Base-by-base conservation (phyloP, 2,329 filamentous ascomycete genomes). In the Diplodia seriata region DNA sequence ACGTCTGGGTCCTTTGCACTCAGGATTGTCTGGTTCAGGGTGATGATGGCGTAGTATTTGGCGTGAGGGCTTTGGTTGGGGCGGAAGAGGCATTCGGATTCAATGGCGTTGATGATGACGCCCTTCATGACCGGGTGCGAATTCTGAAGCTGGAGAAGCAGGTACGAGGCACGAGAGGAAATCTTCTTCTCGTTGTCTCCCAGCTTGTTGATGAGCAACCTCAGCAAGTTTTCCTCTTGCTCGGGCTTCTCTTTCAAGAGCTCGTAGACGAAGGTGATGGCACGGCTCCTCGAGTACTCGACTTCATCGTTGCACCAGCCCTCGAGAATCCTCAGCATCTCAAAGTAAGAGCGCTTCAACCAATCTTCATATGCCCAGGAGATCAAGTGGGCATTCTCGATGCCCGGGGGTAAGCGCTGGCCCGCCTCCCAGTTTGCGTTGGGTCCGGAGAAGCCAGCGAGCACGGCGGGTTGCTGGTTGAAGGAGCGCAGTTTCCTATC, bases 101-200 rank as follows among this genome's bases (percentile, higher is more conserved):
- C 94, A 53, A 99, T 89, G 11, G 89, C 88, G 70, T 88, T 89
- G 72, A 97, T 89, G 71, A 99, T 91, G 64, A 96, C 89, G 18
- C 87, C 85, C 79, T 97, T 98, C 95, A 99, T 99, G 66, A 92
- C 86, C 0, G 95, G 95, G 77, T 99, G 95, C 0, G 90, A 89
- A 69, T 90, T 91, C 75, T 97, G 88, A 8, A 99, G 84, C 76
- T 99, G 95, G 64, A 99, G 85, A n/a, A 99, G 84, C 54, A 98
- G 86, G 79, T 97, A 97, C 0, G 95, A 98, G 2, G 94, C 91
- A 69, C 94, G 89, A 4, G 95, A 99, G 0, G 95, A 90, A 74
- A 99, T 96, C 80, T 98, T 99, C 77, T 93, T 93, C 72, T 97
- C 93, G 54, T 91, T 92, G 76, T 99, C 95, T 73, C 96, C 94